These are phyloP conservation scores for Leccinellum rugosiceps DNA, from an alignment of 768 basidiomycete species.

Conservation along the genomic window DNA sequence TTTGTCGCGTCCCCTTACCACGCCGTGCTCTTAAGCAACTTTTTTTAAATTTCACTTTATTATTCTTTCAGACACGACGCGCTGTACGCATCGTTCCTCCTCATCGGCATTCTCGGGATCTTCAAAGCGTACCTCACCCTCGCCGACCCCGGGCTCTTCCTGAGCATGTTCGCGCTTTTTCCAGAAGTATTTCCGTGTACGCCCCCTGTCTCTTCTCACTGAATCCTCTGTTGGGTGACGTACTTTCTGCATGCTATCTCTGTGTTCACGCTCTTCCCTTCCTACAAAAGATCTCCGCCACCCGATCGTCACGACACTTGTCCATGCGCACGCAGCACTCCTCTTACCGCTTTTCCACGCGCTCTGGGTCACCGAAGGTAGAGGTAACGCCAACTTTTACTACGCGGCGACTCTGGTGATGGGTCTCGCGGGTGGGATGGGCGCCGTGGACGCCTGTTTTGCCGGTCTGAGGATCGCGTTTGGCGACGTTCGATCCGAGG, in stretches of 20 bases:
- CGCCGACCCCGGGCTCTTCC: slow-evolving; percentile 83
- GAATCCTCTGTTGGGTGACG: background rate
- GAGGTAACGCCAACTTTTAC: slow-evolving; percentile 98
- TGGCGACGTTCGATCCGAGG: slow-evolving; percentile 46
- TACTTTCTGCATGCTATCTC: background rate
- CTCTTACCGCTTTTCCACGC: slow-evolving; percentile 90
- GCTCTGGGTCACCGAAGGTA: slow-evolving; percentile 87
- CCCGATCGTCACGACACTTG: slow-evolving; percentile 77
- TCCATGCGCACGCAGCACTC: slow-evolving; percentile 80
- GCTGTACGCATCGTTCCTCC: slow-evolving; percentile 72
- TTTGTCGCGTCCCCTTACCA: background rate
- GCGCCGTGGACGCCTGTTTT: slow-evolving; percentile 76
- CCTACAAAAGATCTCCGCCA: slow-evolving; percentile 65
- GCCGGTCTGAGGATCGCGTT: slow-evolving; percentile 79
- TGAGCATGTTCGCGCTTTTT: slow-evolving; percentile 77
- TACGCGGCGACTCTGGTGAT: slow-evolving; percentile 95
- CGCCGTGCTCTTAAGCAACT: background rate
- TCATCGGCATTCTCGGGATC: slow-evolving; percentile 71
- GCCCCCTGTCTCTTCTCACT: slow-evolving; percentile 28
- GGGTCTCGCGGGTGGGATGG: slow-evolving; percentile 83
- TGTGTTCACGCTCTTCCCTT: background rate
- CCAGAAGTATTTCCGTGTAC: slow-evolving; percentile 81
- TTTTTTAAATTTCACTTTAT: background rate
- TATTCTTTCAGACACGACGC: slow-evolving; percentile 65
- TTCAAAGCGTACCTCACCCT: slow-evolving; percentile 94